Base-by-base conservation (phyloP, 1,284 basidiomycete genomes). In the Ustilago lituana region DNA sequence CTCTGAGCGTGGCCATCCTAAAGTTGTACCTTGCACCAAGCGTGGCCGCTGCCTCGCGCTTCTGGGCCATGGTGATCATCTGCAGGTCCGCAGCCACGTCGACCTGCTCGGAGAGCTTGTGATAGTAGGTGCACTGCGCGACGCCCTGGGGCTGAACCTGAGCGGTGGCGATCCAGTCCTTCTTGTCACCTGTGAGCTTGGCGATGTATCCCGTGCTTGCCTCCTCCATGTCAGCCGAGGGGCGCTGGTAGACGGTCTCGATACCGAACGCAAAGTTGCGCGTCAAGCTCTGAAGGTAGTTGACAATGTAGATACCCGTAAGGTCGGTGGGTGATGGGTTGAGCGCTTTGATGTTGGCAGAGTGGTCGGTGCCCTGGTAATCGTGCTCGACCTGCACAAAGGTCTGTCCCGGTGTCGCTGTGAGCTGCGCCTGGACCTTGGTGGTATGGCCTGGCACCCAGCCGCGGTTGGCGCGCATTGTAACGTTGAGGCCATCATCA, bases 1-100 rank as follows among this genome's bases (percentile, higher is more conserved):
- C 76, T 22, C 79, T 62, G 33, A 79, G 58, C 17, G 92, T 93
- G 17, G 94, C 88, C 87, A 93, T 89, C 58, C 95, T 88, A 76
- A 98, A 90, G 83, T 98, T 95, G 83, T 95, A 99, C 85, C 96
- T 97, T 59, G 93, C 93, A 48, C 93, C 95, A 19, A 98, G 83
- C 19, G 94, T 96, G 12, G 94, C 91, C 45, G 94, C 85, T 8
- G 95, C 95, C 79, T 97, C 94, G 76, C 96, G 87, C 56, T 81
- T 81, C 82, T 92, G 89, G 19, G 84, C 85, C 44, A 82, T 82
- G 9, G 60, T 63, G 62, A 94, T 87, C 56, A 95, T 84, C 82
- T 94, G 90, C 70, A 99, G 84, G 80, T 98, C 95, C 31, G 93
- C 93, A 14, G 92, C 96, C n/a, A 95, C 93, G 61, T 98, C 95